Conservation (phyloP, 2,329 filamentous ascomycete species). For the Elsinoe australis region DNA sequence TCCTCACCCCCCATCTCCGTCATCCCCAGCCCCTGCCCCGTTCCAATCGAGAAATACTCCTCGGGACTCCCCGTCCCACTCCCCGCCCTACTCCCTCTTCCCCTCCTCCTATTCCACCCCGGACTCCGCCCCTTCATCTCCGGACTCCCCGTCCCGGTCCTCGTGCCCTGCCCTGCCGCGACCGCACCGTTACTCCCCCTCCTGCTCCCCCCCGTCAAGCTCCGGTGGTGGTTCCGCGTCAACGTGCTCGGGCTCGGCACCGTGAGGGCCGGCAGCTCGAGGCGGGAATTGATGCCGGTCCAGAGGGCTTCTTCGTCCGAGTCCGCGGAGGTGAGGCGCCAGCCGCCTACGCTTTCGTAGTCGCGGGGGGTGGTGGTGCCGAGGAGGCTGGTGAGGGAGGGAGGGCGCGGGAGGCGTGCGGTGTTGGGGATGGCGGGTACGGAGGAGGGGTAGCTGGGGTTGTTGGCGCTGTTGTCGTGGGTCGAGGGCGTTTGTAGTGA, state of each 20-base stretch:
- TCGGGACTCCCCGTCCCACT: slow-evolving; percentile 25
- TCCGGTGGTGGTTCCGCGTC: slow-evolving; percentile 26
- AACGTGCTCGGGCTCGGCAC: slow-evolving; percentile 19
- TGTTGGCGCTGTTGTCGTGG: too few species aligned
- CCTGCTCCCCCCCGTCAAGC: slow-evolving; percentile 29
- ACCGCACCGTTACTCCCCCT: slow-evolving; percentile 27
- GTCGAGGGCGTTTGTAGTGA: slow-evolving; percentile 15
- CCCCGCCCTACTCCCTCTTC: too few species aligned
- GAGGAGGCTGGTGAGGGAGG: slow-evolving; percentile 31
- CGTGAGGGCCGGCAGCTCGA: slow-evolving; percentile 31
- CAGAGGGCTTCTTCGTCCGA: slow-evolving; percentile 39
- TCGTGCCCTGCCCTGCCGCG: too few species aligned
- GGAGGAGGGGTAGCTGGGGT: too few species aligned
- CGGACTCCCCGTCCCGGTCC: slow-evolving; percentile 30
- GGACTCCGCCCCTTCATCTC: background rate
- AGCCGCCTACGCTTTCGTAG: slow-evolving; percentile 39
- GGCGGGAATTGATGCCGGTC: slow-evolving; percentile 38
- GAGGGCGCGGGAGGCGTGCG: slow-evolving; percentile 25
- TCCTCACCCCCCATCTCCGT: background rate
- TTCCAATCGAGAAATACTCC: slow-evolving; percentile 22
- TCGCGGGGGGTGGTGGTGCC: slow-evolving; percentile 30
- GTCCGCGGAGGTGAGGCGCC: slow-evolving; percentile 29
- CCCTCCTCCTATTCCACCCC: slow-evolving; percentile 13
- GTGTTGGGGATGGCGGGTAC: slow-evolving; percentile 22
- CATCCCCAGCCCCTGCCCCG: slow-evolving; percentile 1